Base-by-base conservation (phyloP, 352 stramenopile genomes). In the Phytophthora capsici region DNA sequence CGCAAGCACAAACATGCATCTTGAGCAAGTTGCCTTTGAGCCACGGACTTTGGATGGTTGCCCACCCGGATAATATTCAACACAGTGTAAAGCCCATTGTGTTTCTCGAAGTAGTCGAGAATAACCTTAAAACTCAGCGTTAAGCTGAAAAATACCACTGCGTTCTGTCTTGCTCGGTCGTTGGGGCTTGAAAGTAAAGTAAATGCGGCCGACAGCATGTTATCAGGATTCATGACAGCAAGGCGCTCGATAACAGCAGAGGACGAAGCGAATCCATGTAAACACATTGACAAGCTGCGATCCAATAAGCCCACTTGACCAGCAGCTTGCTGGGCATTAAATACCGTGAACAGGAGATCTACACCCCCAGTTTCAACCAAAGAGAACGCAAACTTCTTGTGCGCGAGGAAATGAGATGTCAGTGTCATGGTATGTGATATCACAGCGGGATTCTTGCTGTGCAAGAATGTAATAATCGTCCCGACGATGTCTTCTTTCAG, bases 1-100 rank as follows among this genome's bases (percentile, higher is more conserved):
- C 88, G 82, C 44, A 96, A 69, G 32, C 86, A 94, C 23, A 96
- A 68, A 63, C 88, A 94, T 4, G 81, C 88, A 57, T 96, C 84
- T 67, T 96, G 88, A 19, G 86, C 86, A 9, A 96, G 63, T 54
- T 96, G 88, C 5, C 88, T 65, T 64, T 96, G 88, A 2, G 84
- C 84, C 7, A 82, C 77, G 6, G 80, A 91, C 48, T 93, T 96
- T 1, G 83, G 86, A 6, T 75, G 73, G 49, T 94, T 94, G 7
- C 84, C 86, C 4, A 87, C 83, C 19, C 88, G 84, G 49, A 96
- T 94, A 34, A 94, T 88, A 66, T 94, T 96, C 17, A 96, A 52
- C 16, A 96, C 59, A 9, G 79, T 92, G 57, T 96, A 96, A 13
- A 96, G 32, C 0, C 88, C 86, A n/a, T 96, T 83, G 46, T 93